Evolutionary conservation across 2,329 filamentous ascomycete species (phyloP), one percentile per base, ranked within the genome.

Genomic region (Sarocladium brachiariae): DNA sequence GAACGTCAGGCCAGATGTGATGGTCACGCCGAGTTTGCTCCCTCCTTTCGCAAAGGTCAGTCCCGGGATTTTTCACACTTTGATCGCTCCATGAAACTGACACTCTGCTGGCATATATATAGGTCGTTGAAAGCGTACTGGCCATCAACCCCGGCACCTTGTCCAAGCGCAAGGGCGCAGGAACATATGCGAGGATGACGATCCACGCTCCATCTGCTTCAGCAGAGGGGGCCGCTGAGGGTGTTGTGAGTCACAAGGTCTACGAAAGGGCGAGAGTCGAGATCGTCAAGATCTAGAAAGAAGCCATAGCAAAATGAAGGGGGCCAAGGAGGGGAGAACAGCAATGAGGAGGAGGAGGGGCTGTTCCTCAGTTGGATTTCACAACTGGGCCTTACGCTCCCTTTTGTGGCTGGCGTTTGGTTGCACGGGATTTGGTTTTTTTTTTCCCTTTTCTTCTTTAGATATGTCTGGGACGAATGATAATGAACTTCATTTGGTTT

Each of bases 121-220:
- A 96, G 90, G 89, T 96, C 37, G 84, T 97, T 10, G 89, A 96
- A 61, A 89, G 86, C 57, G 90, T 96, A 0, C 69, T 97, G 6
- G 83, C 90, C 11, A 86, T 99, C 61, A 99, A 99, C 65, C 92
- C 93, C 0, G 92, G 93, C 4, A 84, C 82, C 47, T 70, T 96
- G 30, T 93, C 89, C 14, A 96, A 95, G 69, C 82, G 87, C 51
- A 84, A 83, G 53, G 90, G 85, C 1, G 78, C 91, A 0, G 93
- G 93, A 5, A 96, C 90, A 1, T 97, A 86, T 65, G 88, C 89
- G 1, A 83, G 85, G 48, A 78, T 99, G 75, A 81, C 81, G 18
- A 70, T 97, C 6, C 78, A 87, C 55, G 83, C 87, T 2, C 80
- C 84, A 4, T 41, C 45, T 13, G 67, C 67, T 5, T 57, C 86